A percentile compares a stretch with the other conserved stretches of the same genome.
Conservation (phyloP, 805 yeast genomes). For the Teunomyces aglyptinius region DNA sequence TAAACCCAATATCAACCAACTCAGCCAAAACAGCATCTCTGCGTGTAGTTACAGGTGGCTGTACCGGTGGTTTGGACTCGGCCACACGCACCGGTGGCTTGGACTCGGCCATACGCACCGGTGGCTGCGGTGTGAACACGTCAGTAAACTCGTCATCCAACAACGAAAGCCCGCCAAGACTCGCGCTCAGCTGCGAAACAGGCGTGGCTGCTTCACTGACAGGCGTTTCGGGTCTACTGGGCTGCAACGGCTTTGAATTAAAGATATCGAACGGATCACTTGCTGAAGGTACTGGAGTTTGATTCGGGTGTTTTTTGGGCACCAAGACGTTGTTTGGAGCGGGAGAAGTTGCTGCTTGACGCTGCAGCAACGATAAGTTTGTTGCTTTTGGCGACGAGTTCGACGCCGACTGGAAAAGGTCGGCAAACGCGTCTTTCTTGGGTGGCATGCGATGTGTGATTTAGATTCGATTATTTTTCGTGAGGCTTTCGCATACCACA, state of each 20-base stretch:
- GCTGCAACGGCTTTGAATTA: slow-evolving; percentile 5
- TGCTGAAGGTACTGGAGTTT: neutral
- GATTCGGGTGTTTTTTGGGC: neutral
- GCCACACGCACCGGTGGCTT: neutral
- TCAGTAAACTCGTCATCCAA: slow-evolving; percentile 46
- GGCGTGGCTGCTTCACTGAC: neutral
- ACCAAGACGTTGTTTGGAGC: slow-evolving; percentile 1
- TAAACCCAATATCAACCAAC: slow-evolving; percentile 77
- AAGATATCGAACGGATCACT: slow-evolving; percentile 29
- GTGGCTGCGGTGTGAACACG: slow-evolving; percentile 20
- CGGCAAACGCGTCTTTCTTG: slow-evolving; percentile 46
- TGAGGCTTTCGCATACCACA: slow-evolving; percentile 4
- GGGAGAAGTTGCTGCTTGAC: slow-evolving; percentile 1
- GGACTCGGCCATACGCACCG: no score
- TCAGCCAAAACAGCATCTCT: slow-evolving; percentile 59
- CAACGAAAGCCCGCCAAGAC: slow-evolving; percentile 15
- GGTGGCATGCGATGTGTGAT: slow-evolving; percentile 17
- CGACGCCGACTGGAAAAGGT: slow-evolving; percentile 31
- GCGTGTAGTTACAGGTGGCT: neutral
- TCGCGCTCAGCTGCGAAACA: neutral
- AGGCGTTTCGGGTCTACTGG: neutral
- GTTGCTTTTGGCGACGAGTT: slow-evolving; percentile 6
- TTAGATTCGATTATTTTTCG: neutral
- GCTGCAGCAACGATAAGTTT: neutral
- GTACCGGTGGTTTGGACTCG: neutral